phyloP scores from a whole-genome alignment of 495 filamentous ascomycete species.

The Neurospora sublineolata region DNA sequence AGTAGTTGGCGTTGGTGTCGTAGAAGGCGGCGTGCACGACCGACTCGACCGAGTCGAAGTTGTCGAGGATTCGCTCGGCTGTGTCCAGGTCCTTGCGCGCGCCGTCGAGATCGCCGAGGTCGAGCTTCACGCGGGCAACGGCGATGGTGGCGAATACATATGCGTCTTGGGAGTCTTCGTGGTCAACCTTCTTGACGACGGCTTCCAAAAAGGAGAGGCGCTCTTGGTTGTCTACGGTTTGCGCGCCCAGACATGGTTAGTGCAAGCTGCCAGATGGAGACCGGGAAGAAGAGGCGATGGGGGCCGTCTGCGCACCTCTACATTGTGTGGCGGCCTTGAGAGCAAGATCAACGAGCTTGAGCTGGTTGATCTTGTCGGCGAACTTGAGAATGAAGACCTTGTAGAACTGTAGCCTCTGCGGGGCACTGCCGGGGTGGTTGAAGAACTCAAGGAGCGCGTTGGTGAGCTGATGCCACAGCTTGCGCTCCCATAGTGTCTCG shows the following conservation, averaged over 20 bases:
- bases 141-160: constrained; percentile 88
- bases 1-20: constrained; percentile 88
- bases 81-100: constrained; percentile 76
- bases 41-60: constrained; percentile 90
- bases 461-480: constrained; percentile 98
- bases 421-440: constrained; percentile 62
- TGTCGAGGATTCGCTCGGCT: constrained; percentile 77
- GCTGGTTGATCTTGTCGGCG: constrained; percentile 95
- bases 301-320: constrained; percentile 44
- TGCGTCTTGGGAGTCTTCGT: constrained; percentile 87
- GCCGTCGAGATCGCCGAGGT: constrained; percentile 59
- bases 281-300: constrained; percentile 1
- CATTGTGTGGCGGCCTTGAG: constrained; percentile 79
- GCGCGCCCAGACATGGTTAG: background rate
- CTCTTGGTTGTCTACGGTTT: constrained; percentile 63
- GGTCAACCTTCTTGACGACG: constrained; percentile 79
- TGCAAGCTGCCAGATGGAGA: background rate
- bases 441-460: constrained; percentile 83
- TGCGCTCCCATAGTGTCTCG: constrained; percentile 96
- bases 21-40: constrained; percentile 97
- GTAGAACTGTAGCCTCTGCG: constrained; percentile 80
- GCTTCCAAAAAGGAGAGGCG: constrained; percentile 76
- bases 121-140: constrained; percentile 78
- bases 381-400: constrained; percentile 93
- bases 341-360: constrained; percentile 86